These are phyloP conservation scores for Penicillium lividum DNA, from an alignment of 495 filamentous ascomycete genomes.

Conservation along the genomic window DNA sequence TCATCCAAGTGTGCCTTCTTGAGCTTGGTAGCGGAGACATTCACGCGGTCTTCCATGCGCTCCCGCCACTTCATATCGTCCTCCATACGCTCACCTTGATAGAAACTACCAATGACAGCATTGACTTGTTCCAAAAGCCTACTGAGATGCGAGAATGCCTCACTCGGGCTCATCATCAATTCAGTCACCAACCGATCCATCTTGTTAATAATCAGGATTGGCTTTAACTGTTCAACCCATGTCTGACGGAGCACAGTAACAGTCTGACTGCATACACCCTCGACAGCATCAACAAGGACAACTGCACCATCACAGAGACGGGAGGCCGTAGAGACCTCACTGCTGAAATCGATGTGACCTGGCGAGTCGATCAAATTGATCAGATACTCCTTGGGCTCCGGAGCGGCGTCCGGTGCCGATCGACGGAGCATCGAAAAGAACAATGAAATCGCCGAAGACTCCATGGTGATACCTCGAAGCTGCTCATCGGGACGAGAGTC, in stretches of 20 bases:
- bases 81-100: slow-evolving; percentile 98
- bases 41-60: slow-evolving; percentile 81
- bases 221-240: slow-evolving; percentile 95
- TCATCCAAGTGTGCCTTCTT: slow-evolving; percentile 48
- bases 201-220: slow-evolving; percentile 95
- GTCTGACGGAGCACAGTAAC: slow-evolving; percentile 94
- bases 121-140: slow-evolving; percentile 94
- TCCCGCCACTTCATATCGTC: slow-evolving; percentile 97
- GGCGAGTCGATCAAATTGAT: slow-evolving; percentile 99
- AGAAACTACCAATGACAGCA: slow-evolving; percentile 95
- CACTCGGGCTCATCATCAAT: slow-evolving; percentile 83
- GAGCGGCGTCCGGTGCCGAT: slow-evolving; percentile 63
- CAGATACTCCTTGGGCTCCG: slow-evolving; percentile 80
- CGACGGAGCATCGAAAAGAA: slow-evolving; percentile 89
- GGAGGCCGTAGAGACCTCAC: slow-evolving; percentile 94
- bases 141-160: slow-evolving; percentile 88
- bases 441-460: slow-evolving; percentile 96
- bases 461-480: slow-evolving; percentile 97
- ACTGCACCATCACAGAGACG: slow-evolving; percentile 93
- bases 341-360: slow-evolving; percentile 98
- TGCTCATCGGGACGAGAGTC: slow-evolving; percentile 98
- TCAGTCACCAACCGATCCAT: slow-evolving; percentile 94
- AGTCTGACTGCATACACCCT: slow-evolving; percentile 97
- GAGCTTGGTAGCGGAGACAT: slow-evolving; percentile 46
- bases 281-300: slow-evolving; percentile 95